Base-by-base conservation (phyloP, 1,284 basidiomycete genomes). In the Hymenochaete sp. region DNA sequence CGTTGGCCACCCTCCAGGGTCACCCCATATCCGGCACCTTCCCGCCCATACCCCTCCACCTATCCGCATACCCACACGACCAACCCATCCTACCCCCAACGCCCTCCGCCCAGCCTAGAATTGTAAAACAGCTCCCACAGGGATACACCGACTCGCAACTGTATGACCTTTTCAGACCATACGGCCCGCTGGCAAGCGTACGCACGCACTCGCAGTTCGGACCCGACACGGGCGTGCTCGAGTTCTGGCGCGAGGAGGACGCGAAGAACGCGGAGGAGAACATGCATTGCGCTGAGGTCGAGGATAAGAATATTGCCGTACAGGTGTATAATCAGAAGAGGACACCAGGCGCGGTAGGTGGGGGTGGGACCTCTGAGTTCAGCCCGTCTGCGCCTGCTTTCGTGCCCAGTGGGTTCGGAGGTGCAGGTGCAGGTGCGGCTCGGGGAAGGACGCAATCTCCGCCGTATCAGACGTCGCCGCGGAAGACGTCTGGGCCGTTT, bases 161-260 rank as follows among this genome's bases (percentile, higher is more conserved):
- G n/a, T 91, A 78, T 62, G 88, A 81, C 60, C 69, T 79, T 43
- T 84, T 84, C 67, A 69, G 83, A 40, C 75, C 78, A 3, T 86
- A 69, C 54, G 83, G 83, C 46, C 79, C 83, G 28, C 73, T 86
- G 42, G 76, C 82, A 27, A 79, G 81, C 2, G 79, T 71, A 24
- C 77, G 76, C 50, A 74, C 75, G n/a, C 77, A 83, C 53, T 79
- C 79, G 31, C 70, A 79, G 49, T 77, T 85, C 57, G 79, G 81
- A 4, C 33, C 39, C 10, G 48, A 46, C 21, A 46, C 32, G 0
- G 87, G 79, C 42, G 71, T 87, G 45, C 73, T 92, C 42, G 86
- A 92, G 60, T 93, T 88, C 61, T 93, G 86, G 86, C 77, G 79
- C 53, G 88, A 92, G 61, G 85, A 88, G 36, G 89, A 93, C 59